A percentile compares a stretch with the other conserved stretches of the same genome.
Evolutionary conservation across 192 early-diverging fungal species (phyloP).

Genomic region (Backusella mclennaniae): DNA sequence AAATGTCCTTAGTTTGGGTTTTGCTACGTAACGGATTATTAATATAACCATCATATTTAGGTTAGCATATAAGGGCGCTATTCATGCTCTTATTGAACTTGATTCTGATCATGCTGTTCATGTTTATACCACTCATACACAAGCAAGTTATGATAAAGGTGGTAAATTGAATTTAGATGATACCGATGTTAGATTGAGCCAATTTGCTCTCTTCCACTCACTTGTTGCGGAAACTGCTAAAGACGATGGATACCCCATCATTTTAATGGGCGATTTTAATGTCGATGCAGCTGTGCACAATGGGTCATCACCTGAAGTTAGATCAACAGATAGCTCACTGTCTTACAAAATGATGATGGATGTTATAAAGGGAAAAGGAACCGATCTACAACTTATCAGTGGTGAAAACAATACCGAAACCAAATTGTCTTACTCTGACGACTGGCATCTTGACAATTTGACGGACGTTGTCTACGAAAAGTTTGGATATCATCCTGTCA

Average conservation of each 20-base stretch:
- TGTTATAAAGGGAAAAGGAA: conserved; percentile 44
- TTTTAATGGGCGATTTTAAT: conserved; percentile 57
- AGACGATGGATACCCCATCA: conserved; percentile 20
- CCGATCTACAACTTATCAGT: background rate
- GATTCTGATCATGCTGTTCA: conserved; percentile 49
- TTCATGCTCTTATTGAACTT: conserved; percentile 70
- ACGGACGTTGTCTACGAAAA: conserved; percentile 57
- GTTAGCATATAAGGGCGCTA: conserved; percentile 69
- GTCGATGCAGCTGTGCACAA: conserved; percentile 49
- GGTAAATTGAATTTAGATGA: conserved; percentile 49
- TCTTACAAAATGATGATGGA: conserved; percentile 62
- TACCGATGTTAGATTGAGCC: conserved; percentile 56
- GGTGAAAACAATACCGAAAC: background rate
- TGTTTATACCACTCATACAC: conserved; percentile 83
- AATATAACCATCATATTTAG: conserved; percentile 15
- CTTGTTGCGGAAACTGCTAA: conserved; percentile 55
- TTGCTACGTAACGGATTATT: background rate
- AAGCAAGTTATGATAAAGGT: conserved; percentile 65
- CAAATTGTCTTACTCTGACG: background rate
- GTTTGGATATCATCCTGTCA: conserved; percentile 70
- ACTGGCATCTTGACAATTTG: background rate
- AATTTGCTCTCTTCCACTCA: conserved; percentile 62
- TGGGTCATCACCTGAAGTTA: conserved; percentile 4
- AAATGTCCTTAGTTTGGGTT: background rate
- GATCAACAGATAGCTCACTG: conserved; percentile 34